Conservation (phyloP, 495 filamentous ascomycete species). For the Cenococcum geophilum region DNA sequence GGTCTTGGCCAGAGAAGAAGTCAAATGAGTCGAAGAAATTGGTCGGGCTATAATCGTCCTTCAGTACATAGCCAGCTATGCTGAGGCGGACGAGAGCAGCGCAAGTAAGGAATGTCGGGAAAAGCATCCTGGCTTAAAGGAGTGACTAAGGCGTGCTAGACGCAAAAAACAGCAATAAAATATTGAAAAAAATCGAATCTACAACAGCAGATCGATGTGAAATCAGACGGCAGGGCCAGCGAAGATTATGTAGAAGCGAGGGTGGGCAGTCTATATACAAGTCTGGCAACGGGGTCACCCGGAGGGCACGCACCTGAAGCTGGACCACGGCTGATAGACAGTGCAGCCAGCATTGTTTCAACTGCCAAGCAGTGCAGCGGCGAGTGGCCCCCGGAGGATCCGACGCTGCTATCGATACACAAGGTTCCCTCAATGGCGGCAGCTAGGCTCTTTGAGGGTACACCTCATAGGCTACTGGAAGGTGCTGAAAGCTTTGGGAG, state of each 20-base stretch:
- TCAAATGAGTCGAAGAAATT: constrained; percentile 50
- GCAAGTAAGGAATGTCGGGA: constrained; percentile 41
- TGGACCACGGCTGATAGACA: constrained; percentile 19
- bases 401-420: background rate
- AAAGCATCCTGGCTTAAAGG: constrained; percentile 40
- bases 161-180: constrained; percentile 1
- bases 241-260: constrained; percentile 1
- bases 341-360: constrained; percentile 25
- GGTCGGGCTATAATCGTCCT: constrained; percentile 44
- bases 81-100: constrained; percentile 42
- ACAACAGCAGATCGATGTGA: constrained; percentile 2
- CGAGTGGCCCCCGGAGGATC: background rate
- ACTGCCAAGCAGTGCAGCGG: constrained; percentile 5
- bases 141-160: constrained; percentile 22
- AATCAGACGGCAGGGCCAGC: background rate
- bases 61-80: constrained; percentile 45
- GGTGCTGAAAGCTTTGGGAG: background rate
- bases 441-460: background rate
- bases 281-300: background rate
- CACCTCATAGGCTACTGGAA: background rate
- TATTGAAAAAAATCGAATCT: background rate
- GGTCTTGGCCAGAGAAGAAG: constrained; percentile 41
- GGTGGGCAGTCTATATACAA: constrained; percentile 1
- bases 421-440: background rate
- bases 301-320: constrained; percentile 11